Conservation (phyloP, 495 filamentous ascomycete species). For the Trichoderma virens region DNA sequence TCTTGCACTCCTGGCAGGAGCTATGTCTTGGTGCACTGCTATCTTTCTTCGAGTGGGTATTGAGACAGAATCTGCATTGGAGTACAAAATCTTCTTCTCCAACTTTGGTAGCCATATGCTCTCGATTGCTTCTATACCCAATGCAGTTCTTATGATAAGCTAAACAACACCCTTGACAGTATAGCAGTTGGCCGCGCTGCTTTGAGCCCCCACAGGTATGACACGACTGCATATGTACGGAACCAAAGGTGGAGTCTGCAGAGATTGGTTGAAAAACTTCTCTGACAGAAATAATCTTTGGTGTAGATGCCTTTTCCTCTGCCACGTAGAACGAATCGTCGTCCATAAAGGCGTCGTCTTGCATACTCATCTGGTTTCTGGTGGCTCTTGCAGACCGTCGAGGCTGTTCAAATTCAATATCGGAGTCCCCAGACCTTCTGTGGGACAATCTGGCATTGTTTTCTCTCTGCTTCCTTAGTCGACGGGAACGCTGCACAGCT, state of each 20-base stretch:
- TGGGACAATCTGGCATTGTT: neutral
- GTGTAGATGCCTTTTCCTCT: constrained; percentile 44
- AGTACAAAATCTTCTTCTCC: constrained; percentile 68
- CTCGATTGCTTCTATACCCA: constrained; percentile 59
- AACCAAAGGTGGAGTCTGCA: constrained; percentile 49
- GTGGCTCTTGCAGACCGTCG: constrained; percentile 46
- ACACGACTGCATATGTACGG: constrained; percentile 61
- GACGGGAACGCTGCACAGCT: neutral
- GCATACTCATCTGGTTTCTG: constrained; percentile 47
- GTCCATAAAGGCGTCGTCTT: constrained; percentile 48
- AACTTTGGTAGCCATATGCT: constrained; percentile 94
- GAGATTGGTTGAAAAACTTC: constrained; percentile 58
- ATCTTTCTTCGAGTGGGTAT: constrained; percentile 58
- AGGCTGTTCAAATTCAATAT: constrained; percentile 39
- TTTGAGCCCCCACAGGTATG: constrained; percentile 59
- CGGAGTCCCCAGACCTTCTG: constrained; percentile 22
- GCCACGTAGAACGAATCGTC: constrained; percentile 47
- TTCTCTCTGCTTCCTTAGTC: constrained; percentile 13
- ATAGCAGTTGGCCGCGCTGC: constrained; percentile 59
- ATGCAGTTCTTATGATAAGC: constrained; percentile 79
- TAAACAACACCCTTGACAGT: constrained; percentile 83
- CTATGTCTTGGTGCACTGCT: constrained; percentile 57
- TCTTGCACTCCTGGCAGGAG: constrained; percentile 60
- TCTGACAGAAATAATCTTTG: constrained; percentile 53
- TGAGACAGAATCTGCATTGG: constrained; percentile 83